A percentile compares a stretch with the other conserved stretches of the same genome.
Evolutionary conservation across 257 asterid genomes (phyloP).

Genomic region (Solanum corneliomulleri): DNA sequence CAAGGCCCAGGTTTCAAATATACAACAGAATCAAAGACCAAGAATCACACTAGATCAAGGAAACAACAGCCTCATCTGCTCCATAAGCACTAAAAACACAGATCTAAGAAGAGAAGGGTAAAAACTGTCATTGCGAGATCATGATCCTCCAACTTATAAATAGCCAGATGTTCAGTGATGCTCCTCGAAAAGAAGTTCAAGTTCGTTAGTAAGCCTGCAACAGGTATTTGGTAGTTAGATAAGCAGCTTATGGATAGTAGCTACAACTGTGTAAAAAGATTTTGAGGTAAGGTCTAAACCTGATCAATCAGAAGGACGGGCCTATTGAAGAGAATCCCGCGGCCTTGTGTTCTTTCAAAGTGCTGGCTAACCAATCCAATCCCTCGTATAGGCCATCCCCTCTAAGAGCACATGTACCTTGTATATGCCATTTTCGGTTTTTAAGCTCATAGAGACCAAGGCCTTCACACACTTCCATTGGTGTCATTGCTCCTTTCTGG

Average conservation of each 20-base stretch:
- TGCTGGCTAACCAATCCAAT: conserved; percentile 85
- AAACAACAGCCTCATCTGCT: background rate
- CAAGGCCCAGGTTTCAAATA: background rate
- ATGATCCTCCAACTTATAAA: conserved; percentile 11
- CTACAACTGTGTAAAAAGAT: background rate
- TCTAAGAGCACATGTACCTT: conserved; percentile 83
- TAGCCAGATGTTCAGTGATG: background rate
- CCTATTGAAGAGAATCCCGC: conserved; percentile 86
- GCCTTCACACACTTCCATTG: conserved; percentile 89
- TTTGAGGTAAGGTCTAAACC: conserved; percentile 11
- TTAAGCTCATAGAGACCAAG: conserved; percentile 78
- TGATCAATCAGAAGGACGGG: conserved; percentile 35
- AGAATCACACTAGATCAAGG: background rate
- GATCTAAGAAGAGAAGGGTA: background rate
- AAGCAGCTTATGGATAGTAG: background rate
- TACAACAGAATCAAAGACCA: background rate
- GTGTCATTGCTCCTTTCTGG: conserved; percentile 94
- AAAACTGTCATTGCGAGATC: background rate
- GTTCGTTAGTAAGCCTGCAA: background rate
- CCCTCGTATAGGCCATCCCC: conserved; percentile 97
- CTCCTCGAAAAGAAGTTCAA: conserved; percentile 10
- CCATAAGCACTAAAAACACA: conserved; percentile 2
- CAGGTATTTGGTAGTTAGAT: background rate
- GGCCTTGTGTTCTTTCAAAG: conserved; percentile 73
- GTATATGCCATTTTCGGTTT: conserved; percentile 91